phyloP scores from a whole-genome alignment of 768 basidiomycete genomes.

The Rhodotorula kratochvilovae region DNA sequence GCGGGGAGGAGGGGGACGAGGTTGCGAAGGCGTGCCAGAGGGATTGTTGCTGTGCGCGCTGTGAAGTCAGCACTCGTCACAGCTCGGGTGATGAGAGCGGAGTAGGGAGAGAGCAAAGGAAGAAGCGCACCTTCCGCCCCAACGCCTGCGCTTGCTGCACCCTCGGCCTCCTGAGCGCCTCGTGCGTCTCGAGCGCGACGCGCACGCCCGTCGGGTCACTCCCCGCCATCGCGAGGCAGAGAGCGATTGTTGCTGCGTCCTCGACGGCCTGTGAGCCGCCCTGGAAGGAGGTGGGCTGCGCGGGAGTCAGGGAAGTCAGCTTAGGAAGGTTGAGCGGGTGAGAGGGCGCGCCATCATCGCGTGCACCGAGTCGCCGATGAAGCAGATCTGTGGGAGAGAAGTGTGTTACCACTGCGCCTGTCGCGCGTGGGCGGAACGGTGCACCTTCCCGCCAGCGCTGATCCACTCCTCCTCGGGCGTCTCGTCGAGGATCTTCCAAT shows the following conservation, averaged over 20 bases:
- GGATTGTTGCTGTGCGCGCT: conserved; percentile 14
- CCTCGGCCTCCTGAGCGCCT: conserved; percentile 18
- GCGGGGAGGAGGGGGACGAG: not conserved
- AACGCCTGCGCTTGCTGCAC: conserved; percentile 8
- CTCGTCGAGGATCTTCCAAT: conserved; percentile 33
- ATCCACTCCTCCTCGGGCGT: conserved; percentile 26
- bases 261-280: conserved; percentile 34
- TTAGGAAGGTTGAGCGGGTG: not conserved
- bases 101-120: too few relatives aligned
- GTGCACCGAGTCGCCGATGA: conserved; percentile 25
- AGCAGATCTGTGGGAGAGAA: not conserved
- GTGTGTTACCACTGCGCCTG: not conserved
- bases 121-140: conserved; percentile 2
- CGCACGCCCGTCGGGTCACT: not conserved
- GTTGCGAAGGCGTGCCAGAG: conserved; percentile 11
- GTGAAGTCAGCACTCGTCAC: too few relatives aligned
- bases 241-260: conserved; percentile 31
- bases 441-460: conserved; percentile 20
- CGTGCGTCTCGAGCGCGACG: conserved; percentile 15
- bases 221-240: conserved; percentile 31
- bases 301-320: not conserved
- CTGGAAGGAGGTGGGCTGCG: conserved; percentile 33
- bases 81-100: rapidly evolving
- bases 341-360: conserved; percentile 9
- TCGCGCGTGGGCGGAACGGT: not conserved